Evolutionary conservation across 192 early-diverging fungal species (phyloP).

Genomic region (Linnemannia hyalina): DNA sequence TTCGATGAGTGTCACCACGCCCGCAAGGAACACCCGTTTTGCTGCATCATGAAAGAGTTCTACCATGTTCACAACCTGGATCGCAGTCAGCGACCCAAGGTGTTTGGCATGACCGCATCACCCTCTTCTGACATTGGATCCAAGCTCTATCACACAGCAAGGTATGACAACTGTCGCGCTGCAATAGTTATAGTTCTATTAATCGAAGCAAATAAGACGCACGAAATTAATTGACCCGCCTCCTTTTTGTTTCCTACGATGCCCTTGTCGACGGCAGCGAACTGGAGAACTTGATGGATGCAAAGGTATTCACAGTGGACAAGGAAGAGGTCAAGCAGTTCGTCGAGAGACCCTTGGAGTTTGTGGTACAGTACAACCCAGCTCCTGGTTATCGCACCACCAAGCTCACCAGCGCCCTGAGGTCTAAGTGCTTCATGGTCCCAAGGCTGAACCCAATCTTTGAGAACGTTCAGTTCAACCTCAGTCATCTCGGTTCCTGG

Average conservation of each 20-base stretch:
- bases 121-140: slow-evolving; percentile 66
- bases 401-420: slow-evolving; percentile 54
- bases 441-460: slow-evolving; percentile 60
- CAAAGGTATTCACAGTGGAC: slow-evolving; percentile 71
- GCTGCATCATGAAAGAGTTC: slow-evolving; percentile 87
- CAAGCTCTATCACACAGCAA: slow-evolving; percentile 28
- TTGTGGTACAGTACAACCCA: slow-evolving; percentile 63
- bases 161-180: slow-evolving; percentile 13
- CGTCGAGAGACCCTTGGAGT: slow-evolving; percentile 61
- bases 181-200: no score
- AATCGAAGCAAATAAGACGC: not conserved
- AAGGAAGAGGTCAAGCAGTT: slow-evolving; percentile 31
- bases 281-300: slow-evolving; percentile 68
- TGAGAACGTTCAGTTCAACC: slow-evolving; percentile 50
- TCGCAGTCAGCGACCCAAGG: slow-evolving; percentile 69
- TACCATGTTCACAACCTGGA: slow-evolving; percentile 67
- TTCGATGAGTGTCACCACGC: slow-evolving; percentile 98
- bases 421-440: slow-evolving; percentile 46
- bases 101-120: slow-evolving; percentile 97
- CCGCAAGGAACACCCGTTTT: slow-evolving; percentile 79
- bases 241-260: not conserved
- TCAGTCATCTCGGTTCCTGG: slow-evolving; percentile 81
- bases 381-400: slow-evolving; percentile 61
- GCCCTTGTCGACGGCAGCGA: slow-evolving; percentile 32
- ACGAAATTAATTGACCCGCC: not conserved